A percentile compares a stretch with the other conserved stretches of the same genome.
These are phyloP conservation scores for Leishmania turanica DNA, from an alignment of 208 protist species.

Conservation along the genomic window DNA sequence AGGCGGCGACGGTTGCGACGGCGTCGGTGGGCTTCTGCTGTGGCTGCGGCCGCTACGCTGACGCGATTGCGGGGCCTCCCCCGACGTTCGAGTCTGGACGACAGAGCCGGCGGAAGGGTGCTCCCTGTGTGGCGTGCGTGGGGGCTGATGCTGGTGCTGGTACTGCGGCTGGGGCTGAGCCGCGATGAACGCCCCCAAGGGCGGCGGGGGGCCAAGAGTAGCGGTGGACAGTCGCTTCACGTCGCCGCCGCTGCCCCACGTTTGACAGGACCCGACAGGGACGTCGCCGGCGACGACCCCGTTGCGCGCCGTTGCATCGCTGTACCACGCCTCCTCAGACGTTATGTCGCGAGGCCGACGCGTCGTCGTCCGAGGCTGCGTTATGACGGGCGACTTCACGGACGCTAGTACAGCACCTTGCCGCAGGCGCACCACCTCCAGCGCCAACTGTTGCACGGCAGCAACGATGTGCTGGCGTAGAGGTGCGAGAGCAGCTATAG, in stretches of 20 bases:
- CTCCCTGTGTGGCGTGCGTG: background rate
- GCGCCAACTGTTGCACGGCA: slow-evolving; percentile 16
- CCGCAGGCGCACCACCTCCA: slow-evolving; percentile 21
- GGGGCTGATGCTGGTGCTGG: background rate
- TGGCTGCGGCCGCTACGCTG: background rate
- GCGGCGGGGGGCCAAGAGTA: background rate
- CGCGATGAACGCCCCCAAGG: background rate
- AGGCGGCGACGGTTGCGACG: background rate
- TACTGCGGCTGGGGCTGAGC: background rate
- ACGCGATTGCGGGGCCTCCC: background rate
- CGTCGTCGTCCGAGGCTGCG: background rate
- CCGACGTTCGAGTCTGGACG: background rate
- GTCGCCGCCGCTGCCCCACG: background rate
- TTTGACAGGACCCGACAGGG: background rate
- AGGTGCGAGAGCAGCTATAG: slow-evolving; percentile 12
- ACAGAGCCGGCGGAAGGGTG: background rate
- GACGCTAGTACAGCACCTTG: background rate
- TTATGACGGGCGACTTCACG: background rate
- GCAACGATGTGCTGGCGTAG: slow-evolving; percentile 27
- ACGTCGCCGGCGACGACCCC: background rate
- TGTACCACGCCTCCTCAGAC: background rate
- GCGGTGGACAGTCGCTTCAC: background rate
- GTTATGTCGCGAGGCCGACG: background rate
- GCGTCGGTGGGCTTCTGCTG: background rate
- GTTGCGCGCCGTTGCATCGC: background rate